Base-by-base conservation (phyloP, 352 stramenopile genomes). In the Phytophthora pseudosyringae region DNA sequence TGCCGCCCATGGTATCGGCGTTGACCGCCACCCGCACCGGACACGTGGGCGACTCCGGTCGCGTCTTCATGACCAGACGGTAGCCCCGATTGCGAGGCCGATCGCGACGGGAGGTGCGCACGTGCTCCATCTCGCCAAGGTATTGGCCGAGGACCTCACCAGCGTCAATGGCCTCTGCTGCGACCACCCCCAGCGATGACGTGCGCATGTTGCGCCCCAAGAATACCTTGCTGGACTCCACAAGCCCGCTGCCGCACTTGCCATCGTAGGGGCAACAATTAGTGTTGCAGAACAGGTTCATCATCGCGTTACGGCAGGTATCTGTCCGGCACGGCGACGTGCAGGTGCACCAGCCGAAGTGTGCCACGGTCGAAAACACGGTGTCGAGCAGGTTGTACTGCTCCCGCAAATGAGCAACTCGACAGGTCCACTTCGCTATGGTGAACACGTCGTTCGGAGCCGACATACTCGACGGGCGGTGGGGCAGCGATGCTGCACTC, bases 71-170 rank as follows among this genome's bases (percentile, higher is more conserved):
- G 0, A 64, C 3, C 15, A 64, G 16, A 1, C 45, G 33, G 21
- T 50, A 64, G 0, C 46, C 56, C 0, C 5, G 16, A 2, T 48
- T 48, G 7, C 41, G 41, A 8, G 41, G 41, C 3, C 41, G 10
- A 16, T 6, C 12, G 18, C 10, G 8, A 15, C 41, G 21, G 1
- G 3, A 18, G 41, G 15, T 33, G 25, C 41, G 32, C 9, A 64
- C 5, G 12, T 57, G 46, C 4, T 64, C 12, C 9, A 64, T 49
- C 28, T 57, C 45, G 7, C 56, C 56, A 1, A 64, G 4, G 18
- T 64, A 64, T n/a, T 64, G 35, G 1, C 46, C 56, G 3, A 64
- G n/a, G 1, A 64, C 45, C 15, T 56, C 15, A 3, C 16, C 56
- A 9, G 25, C 45, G 5, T 48, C 12, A 18, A 64, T 56, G 16